Evolutionary conservation across 2,329 filamentous ascomycete species (phyloP), one percentile per base, ranked within the genome.

Genomic region (Botrytis tulipae): DNA sequence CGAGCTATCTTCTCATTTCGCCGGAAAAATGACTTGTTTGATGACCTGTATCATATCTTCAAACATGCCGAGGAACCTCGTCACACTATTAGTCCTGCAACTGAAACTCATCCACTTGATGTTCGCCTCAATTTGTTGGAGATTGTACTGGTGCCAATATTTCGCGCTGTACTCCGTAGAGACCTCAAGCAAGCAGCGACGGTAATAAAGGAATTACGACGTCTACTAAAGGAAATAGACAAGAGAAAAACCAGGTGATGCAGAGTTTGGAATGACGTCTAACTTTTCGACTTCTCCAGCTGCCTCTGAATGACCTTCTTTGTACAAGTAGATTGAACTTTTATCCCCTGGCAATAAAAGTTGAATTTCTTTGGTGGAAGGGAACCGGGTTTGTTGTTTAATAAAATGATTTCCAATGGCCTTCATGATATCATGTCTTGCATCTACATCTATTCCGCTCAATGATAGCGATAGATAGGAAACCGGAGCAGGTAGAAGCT

Each of bases 31-130:
- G 32, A 68, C 32, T 54, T 40, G 46, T 32, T 44, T 25, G 65
- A 54, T 40, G 32, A 46, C 46, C 32, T 29, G n/a, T 68, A 68
- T 40, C 46, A 68, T 68, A 54, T 68, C 32, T 68, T 12, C 12
- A 29, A 68, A n/a, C 22, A 37, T 54, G 10, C 40, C 29, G 37
- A 54, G 32, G 32, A 68, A 40, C 46, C 18, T 68, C 22, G 37
- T 67, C 18, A 54, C 18, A 40, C 32, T 40, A 54, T 68, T 22
- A 68, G 20, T 68, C 12, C 46, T 68, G 46, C 32, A 68, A 54
- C 37, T 22, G 46, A 54, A 20, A 54, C 3, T 40, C 32, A 9
- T 68, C 44, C 35, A 54, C 32, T 68, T 46, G 46, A 54, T 68
- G 22, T 68, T 54, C 12, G 46, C 65, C 20, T 67, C 48, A 54